These are phyloP conservation scores for Hygrophorus pudorinus DNA, from an alignment of 768 basidiomycete genomes.

Conservation along the genomic window DNA sequence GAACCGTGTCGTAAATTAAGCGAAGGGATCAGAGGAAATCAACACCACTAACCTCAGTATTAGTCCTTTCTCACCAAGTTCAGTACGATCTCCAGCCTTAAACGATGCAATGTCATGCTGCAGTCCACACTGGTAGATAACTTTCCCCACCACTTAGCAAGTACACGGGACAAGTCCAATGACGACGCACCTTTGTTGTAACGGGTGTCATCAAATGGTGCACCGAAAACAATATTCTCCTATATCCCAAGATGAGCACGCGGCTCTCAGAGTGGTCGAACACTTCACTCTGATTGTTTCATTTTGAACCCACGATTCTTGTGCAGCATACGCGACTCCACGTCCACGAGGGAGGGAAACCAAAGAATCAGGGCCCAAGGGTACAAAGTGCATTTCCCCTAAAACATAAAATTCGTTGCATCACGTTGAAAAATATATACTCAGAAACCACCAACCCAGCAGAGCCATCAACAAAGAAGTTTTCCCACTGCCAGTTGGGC, in stretches of 20 bases:
- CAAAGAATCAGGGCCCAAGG: conserved; percentile 43
- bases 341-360: conserved; percentile 58
- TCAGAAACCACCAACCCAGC: conserved; percentile 9
- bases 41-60: conserved; percentile 27
- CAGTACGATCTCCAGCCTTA: conserved; percentile 56
- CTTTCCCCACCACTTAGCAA: conserved; percentile 15
- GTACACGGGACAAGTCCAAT: not conserved
- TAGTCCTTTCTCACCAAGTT: conserved; percentile 64
- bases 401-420: not conserved
- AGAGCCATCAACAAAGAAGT: conserved; percentile 31
- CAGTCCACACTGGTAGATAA: conserved; percentile 63
- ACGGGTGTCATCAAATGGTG: conserved; percentile 62
- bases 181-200: conserved; percentile 44
- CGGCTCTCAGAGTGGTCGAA: not conserved
- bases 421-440: too few relatives aligned
- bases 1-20: too few relatives aligned
- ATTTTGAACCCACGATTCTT: conserved; percentile 82
- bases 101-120: conserved; percentile 64
- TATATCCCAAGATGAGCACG: conserved; percentile 11
- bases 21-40: not conserved
- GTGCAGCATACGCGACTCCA: conserved; percentile 68
- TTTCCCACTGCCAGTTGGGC: conserved; percentile 54
- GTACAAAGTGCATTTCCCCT: conserved; percentile 62
- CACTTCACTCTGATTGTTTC: conserved; percentile 52
- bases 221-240: conserved; percentile 79